Percentiles rank a stretch among this genome's conserved stretches.
These are phyloP conservation scores for Mesembryanthemum crystallinum DNA, from an alignment of 148 eudicot species.

Conservation along the genomic window DNA sequence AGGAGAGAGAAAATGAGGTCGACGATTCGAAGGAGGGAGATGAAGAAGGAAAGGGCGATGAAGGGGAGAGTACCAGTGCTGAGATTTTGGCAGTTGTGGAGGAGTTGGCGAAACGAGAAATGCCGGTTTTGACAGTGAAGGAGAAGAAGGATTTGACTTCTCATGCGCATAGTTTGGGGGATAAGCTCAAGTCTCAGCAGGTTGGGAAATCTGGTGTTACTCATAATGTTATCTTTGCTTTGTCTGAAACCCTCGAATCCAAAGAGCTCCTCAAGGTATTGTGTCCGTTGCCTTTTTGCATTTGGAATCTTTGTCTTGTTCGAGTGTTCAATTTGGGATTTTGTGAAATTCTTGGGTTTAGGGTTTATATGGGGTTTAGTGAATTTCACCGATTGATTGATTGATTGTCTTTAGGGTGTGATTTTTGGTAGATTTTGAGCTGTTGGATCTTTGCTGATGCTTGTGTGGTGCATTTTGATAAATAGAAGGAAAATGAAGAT, in stretches of 20 bases:
- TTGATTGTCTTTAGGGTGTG: too few species aligned
- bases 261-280: conserved; percentile 88
- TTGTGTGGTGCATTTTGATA: not conserved
- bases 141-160: conserved; percentile 87
- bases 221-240: conserved; percentile 53
- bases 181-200: conserved; percentile 82
- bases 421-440: not conserved
- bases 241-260: conserved; percentile 68
- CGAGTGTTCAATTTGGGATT: not conserved
- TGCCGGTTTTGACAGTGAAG: conserved; percentile 61
- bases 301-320: not conserved
- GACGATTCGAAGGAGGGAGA: conserved; percentile 9
- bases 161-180: conserved; percentile 73
- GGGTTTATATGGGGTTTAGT: conserved; percentile 4
- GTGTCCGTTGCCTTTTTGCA: not conserved
- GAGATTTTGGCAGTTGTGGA: not conserved
- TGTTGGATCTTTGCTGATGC: not conserved
- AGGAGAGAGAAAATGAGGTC: not conserved
- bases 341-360: conserved; percentile 4
- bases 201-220: conserved; percentile 87
- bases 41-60: not conserved
- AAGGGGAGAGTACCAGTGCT: not conserved
- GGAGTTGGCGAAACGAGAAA: conserved; percentile 12
- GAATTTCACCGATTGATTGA: too few species aligned
- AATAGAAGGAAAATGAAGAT: not conserved